Percentiles rank a stretch among this genome's conserved stretches.
These are phyloP conservation scores for Cladophialophora yegresii DNA, from an alignment of 2,329 filamentous ascomycete genomes.

Conservation along the genomic window DNA sequence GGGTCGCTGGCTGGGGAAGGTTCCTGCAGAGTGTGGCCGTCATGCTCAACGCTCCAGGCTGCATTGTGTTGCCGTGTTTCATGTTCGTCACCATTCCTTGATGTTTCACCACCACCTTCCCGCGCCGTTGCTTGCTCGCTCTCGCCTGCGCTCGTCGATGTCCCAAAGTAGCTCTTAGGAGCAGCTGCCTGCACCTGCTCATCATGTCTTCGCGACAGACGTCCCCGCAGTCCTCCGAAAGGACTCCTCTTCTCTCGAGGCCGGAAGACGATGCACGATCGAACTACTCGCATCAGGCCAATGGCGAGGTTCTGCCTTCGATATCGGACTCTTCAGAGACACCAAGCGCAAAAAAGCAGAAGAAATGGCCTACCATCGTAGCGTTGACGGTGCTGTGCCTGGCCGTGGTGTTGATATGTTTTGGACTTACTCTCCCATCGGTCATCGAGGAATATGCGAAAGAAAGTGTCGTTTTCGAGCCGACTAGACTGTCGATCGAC, in stretches of 20 bases:
- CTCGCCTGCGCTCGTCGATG: conserved; percentile 6
- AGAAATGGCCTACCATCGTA: conserved; percentile 76
- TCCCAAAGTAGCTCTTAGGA: not conserved
- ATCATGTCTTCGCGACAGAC: conserved; percentile 35
- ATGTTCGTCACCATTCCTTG: conserved; percentile 10
- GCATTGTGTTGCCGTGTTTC: conserved; percentile 2
- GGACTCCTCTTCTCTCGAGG: conserved; percentile 46
- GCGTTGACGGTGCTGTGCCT: conserved; percentile 68
- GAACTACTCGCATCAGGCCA: conserved; percentile 35
- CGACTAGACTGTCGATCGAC: conserved; percentile 80
- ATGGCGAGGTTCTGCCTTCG: conserved; percentile 29
- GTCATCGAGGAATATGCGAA: conserved; percentile 83
- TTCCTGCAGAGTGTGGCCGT: conserved; percentile 13
- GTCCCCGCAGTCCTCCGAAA: conserved; percentile 46
- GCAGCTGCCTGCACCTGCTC: conserved; percentile 18
- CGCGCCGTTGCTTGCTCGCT: not conserved
- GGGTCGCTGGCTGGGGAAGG: not conserved
- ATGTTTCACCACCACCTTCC: conserved; percentile 7
- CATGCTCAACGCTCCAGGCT: not conserved
- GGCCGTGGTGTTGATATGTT: conserved; percentile 66
- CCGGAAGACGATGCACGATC: conserved; percentile 42
- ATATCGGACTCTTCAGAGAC: conserved; percentile 34
- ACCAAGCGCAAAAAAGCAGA: conserved; percentile 38
- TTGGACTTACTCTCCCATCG: conserved; percentile 79
- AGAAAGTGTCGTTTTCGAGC: conserved; percentile 76